phyloP scores from a whole-genome alignment of 1,139 yeast genomes.

The Blastobotrys serpentis region DNA sequence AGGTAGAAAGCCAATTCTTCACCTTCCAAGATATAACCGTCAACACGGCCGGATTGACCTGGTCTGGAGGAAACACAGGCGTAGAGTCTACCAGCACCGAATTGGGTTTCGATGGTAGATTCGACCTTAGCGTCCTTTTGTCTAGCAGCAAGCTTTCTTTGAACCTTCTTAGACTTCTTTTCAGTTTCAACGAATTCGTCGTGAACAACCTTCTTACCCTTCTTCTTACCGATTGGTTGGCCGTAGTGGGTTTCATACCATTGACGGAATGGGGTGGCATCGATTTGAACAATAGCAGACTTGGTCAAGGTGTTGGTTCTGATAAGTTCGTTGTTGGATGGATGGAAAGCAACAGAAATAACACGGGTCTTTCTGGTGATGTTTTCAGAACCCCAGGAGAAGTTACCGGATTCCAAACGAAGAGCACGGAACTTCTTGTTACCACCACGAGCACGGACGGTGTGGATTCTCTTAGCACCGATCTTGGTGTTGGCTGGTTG shows the following conservation, averaged over 20 bases:
- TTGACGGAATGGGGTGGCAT: constrained; percentile 99
- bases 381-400: constrained; percentile 99
- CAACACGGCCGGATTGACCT: constrained; percentile 99
- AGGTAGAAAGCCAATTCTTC: constrained; percentile 99
- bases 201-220: constrained; percentile 33
- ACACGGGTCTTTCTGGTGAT: constrained; percentile 98
- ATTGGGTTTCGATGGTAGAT: constrained; percentile 89
- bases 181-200: constrained; percentile 39
- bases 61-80: constrained; percentile 99
- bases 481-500: constrained; percentile 99
- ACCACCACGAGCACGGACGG: constrained; percentile 99
- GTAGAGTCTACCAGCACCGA: constrained; percentile 98
- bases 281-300: constrained; percentile 98
- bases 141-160: constrained; percentile 92
- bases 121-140: constrained; percentile 81
- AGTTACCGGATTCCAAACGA: constrained; percentile 99
- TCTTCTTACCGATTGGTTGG: constrained; percentile 84
- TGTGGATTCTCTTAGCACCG: constrained; percentile 98
- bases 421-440: constrained; percentile 99
- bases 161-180: constrained; percentile 73
- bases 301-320: constrained; percentile 99
- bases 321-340: constrained; percentile 98
- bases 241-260: constrained; percentile 99
- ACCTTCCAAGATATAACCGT: constrained; percentile 99
- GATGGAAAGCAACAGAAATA: constrained; percentile 97